phyloP scores from a whole-genome alignment of 1,284 basidiomycete species.

The Ceratobasidium theobromae region DNA sequence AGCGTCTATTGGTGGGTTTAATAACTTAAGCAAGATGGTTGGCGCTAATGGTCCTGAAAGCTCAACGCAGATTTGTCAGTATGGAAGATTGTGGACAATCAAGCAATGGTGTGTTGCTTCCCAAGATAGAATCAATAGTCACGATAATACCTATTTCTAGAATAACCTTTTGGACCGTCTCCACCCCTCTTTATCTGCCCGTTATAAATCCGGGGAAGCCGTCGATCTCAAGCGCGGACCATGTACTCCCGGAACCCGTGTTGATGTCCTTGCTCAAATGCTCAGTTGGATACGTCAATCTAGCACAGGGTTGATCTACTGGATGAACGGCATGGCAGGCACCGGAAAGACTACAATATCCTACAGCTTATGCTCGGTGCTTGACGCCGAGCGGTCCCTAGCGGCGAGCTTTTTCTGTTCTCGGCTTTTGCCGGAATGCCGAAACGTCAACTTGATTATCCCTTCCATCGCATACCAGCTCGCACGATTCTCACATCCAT shows the following conservation, averaged over 20 bases:
- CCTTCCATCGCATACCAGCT: constrained; percentile 15
- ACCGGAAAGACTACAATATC: constrained; percentile 9
- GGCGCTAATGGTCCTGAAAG: not conserved
- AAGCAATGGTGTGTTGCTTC: not conserved
- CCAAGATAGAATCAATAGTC: too few species aligned
- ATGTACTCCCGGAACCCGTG: not conserved
- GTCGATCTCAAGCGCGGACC: not conserved
- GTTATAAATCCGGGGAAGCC: not conserved
- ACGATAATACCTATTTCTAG: not conserved
- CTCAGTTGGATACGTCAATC: not conserved
- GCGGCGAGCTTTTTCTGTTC: constrained; percentile 14
- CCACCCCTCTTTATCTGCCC: not conserved
- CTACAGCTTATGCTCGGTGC: not conserved
- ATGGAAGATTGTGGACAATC: constrained; percentile 4
- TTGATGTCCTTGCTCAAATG: not conserved
- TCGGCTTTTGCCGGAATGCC: not conserved
- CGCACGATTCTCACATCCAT: not conserved
- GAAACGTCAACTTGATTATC: not conserved
- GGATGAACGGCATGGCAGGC: not conserved
- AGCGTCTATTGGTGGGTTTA: not conserved
- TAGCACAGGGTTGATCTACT: not conserved
- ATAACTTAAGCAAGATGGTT: not conserved
- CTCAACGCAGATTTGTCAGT: not conserved
- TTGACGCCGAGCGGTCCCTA: not conserved
- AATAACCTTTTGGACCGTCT: not conserved